Percentiles rank a stretch among this genome's conserved stretches.
These are phyloP conservation scores for Morella rubra DNA, from an alignment of 306 rosid species.

Conservation along the genomic window DNA sequence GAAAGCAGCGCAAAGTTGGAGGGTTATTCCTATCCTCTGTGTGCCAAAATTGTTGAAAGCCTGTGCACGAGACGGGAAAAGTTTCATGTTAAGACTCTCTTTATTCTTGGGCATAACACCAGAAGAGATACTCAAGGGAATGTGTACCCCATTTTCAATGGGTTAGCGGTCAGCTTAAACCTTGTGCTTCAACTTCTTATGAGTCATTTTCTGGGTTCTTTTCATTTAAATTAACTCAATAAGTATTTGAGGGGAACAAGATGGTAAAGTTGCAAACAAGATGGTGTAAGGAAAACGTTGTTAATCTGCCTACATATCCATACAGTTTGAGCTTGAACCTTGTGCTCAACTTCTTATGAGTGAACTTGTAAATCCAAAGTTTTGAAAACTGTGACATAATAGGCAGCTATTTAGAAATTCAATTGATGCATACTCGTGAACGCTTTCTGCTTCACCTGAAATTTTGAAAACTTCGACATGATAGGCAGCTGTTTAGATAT, in stretches of 20 bases:
- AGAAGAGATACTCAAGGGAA: slow-evolving; percentile 55
- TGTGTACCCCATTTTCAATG: slow-evolving; percentile 59
- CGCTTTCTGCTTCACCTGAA: neutral
- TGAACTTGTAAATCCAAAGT: too few relatives aligned
- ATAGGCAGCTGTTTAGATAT: too few relatives aligned
- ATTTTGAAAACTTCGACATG: too few relatives aligned
- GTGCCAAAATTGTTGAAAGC: slow-evolving; percentile 57
- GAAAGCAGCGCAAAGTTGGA: slow-evolving; percentile 36
- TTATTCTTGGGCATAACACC: slow-evolving; percentile 83
- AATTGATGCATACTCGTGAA: too few relatives aligned
- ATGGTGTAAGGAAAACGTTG: neutral
- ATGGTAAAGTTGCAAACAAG: neutral
- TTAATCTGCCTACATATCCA: neutral
- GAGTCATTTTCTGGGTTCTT: neutral
- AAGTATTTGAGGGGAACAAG: neutral
- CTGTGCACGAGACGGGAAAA: slow-evolving; percentile 60
- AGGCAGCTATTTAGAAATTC: too few relatives aligned
- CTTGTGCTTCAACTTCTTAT: slow-evolving; percentile 21
- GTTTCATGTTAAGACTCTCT: slow-evolving; percentile 68
- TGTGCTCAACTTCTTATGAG: neutral
- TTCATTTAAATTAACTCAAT: slow-evolving; percentile 17
- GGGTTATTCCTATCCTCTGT: slow-evolving; percentile 72
- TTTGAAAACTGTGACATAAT: too few relatives aligned
- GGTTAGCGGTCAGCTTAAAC: slow-evolving; percentile 64
- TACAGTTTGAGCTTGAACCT: neutral